Evolutionary conservation across 106 monocot species (phyloP).

Genomic region (Platanthera zijinensis): DNA sequence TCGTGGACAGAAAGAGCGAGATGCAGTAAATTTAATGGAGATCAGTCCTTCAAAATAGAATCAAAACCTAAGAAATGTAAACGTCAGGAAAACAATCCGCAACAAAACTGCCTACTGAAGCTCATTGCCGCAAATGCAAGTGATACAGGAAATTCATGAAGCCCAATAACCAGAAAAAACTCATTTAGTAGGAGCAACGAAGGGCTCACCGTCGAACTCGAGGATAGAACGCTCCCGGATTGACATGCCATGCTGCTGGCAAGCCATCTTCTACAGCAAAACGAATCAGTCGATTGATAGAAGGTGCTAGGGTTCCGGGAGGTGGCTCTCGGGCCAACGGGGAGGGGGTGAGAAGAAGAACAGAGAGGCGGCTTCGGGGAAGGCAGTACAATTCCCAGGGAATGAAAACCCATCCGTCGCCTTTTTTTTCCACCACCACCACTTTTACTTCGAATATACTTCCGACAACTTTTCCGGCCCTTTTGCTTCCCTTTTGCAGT

Average conservation of each 20-base stretch:
- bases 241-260: background rate
- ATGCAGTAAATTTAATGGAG: background rate
- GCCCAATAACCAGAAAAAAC: background rate
- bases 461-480: background rate
- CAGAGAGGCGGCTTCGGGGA: background rate
- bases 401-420: background rate
- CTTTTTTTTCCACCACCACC: background rate
- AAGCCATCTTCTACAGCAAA: background rate
- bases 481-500: background rate
- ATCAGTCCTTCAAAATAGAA: background rate
- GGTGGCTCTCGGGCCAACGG: background rate
- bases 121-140: background rate
- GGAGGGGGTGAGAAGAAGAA: background rate
- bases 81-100: background rate
- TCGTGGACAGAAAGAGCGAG: background rate
- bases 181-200: background rate
- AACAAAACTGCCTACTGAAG: background rate
- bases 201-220: slow-evolving; percentile 1
- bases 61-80: background rate
- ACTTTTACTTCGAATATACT: slow-evolving; percentile 4
- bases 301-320: background rate
- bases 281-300: background rate
- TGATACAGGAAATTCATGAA: background rate
- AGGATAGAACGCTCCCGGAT: background rate
- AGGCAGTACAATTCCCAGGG: slow-evolving; percentile 4